Evolutionary conservation across 805 yeast genomes (phyloP).

Genomic region (Candida krabiensis): DNA sequence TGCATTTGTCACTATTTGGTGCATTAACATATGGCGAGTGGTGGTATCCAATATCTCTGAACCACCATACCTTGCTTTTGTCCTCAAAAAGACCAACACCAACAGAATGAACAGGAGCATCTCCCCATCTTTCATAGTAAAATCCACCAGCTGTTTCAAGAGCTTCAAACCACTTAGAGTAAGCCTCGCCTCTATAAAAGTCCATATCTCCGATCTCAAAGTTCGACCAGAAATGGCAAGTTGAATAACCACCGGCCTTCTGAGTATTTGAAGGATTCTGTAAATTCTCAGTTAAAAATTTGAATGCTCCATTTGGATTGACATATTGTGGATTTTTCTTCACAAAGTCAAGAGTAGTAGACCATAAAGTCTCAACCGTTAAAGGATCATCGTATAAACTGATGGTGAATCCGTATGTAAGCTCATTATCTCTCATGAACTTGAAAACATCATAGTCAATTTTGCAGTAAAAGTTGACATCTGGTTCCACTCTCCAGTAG

Average conservation of each 20-base stretch:
- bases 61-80: conserved; percentile 48
- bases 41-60: conserved; percentile 51
- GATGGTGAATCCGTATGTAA: conserved; percentile 75
- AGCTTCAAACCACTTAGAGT: conserved; percentile 62
- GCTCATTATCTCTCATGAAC: conserved; percentile 73
- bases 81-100: conserved; percentile 51
- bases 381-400: conserved; percentile 61
- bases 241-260: conserved; percentile 59
- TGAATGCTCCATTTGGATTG: conserved; percentile 61
- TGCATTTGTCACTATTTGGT: conserved; percentile 36
- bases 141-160: conserved; percentile 77
- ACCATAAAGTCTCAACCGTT: conserved; percentile 80
- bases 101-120: conserved; percentile 54
- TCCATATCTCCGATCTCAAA: conserved; percentile 78
- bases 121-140: conserved; percentile 72
- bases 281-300: conserved; percentile 72
- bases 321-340: conserved; percentile 57
- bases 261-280: conserved; percentile 50
- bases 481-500: conserved; percentile 95
- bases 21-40: conserved; percentile 51
- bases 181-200: conserved; percentile 72
- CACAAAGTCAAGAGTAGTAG: conserved; percentile 63
- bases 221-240: conserved; percentile 88
- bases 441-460: conserved; percentile 77
- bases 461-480: conserved; percentile 70